Evolutionary conservation across 768 basidiomycete genomes (phyloP).

Genomic region (Rhodotorula babjevae): DNA sequence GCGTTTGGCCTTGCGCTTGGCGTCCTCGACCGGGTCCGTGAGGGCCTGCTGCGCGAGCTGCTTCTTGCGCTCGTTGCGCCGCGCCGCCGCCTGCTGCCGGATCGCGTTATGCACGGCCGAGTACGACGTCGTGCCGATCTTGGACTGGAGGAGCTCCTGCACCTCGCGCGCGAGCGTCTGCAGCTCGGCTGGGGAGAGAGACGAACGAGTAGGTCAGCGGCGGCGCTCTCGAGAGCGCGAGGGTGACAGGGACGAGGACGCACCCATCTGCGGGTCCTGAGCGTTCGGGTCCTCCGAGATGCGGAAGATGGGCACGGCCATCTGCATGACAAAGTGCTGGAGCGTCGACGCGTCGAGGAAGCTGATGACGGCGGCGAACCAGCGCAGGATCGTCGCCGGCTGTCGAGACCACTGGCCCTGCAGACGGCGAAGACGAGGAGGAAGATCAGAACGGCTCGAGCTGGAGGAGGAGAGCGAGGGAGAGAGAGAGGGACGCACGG

Average conservation of each 20-base stretch:
- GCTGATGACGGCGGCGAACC: slow-evolving; percentile 88
- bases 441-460: neutral
- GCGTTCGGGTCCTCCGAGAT: slow-evolving; percentile 81
- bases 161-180: slow-evolving; percentile 75
- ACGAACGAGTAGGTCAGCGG: neutral
- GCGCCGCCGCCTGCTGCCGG: slow-evolving; percentile 62
- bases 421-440: neutral
- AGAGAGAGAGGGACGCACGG: slow-evolving; percentile 24
- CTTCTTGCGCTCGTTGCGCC: slow-evolving; percentile 68
- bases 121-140: slow-evolving; percentile 84
- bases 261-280: slow-evolving; percentile 72
- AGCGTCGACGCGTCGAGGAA: slow-evolving; percentile 60
- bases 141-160: slow-evolving; percentile 76
- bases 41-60: slow-evolving; percentile 53
- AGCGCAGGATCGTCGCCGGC: slow-evolving; percentile 72
- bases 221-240: neutral
- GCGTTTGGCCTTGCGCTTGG: slow-evolving; percentile 35
- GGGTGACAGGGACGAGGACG: slow-evolving; percentile 40
- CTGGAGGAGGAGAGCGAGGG: neutral
- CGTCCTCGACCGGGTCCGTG: slow-evolving; percentile 40
- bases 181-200: slow-evolving; percentile 62
- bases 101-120: slow-evolving; percentile 72
- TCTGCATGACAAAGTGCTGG: slow-evolving; percentile 71
- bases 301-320: slow-evolving; percentile 79
- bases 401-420: slow-evolving; percentile 80